Percentiles rank a stretch among this genome's conserved stretches.
These are phyloP conservation scores for Suhomyces sp. DNA, from an alignment of 805 yeast species.

Conservation along the genomic window DNA sequence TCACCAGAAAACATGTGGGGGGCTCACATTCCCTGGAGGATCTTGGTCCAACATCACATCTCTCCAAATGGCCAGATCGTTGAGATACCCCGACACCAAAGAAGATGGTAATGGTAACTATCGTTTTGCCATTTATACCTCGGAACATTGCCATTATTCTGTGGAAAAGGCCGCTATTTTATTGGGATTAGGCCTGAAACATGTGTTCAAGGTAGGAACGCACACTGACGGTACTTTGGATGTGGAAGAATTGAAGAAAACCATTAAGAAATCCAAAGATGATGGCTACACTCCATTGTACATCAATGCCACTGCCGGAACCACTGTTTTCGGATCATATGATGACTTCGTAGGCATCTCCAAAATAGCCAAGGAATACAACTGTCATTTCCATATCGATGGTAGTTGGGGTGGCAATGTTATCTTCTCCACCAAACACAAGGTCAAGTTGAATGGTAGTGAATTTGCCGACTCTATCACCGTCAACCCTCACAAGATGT, in stretches of 20 bases:
- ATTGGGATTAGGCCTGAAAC: constrained; percentile 63
- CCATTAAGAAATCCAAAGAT: constrained; percentile 42
- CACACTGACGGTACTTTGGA: constrained; percentile 57
- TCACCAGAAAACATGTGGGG: constrained; percentile 59
- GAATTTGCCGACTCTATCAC: constrained; percentile 74
- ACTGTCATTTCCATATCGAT: constrained; percentile 80
- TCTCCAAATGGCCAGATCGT: constrained; percentile 72
- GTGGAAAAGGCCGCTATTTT: constrained; percentile 80
- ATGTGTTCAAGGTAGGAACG: constrained; percentile 65
- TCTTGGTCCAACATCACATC: constrained; percentile 83
- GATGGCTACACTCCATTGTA: constrained; percentile 73
- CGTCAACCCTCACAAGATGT: constrained; percentile 82
- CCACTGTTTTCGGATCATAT: constrained; percentile 83
- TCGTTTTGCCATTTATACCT: constrained; percentile 69
- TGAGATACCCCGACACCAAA: constrained; percentile 68
- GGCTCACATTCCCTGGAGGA: constrained; percentile 84
- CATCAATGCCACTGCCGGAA: constrained; percentile 83
- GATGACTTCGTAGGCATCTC: constrained; percentile 64
- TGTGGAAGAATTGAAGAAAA: constrained; percentile 42
- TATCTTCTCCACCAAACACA: constrained; percentile 57
- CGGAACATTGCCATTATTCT: constrained; percentile 74
- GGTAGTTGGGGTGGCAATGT: constrained; percentile 93
- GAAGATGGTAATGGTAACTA: constrained; percentile 49
- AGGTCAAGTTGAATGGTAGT: constrained; percentile 54
- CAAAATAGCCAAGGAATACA: constrained; percentile 49